These are phyloP conservation scores for Scutellaria baicalensis DNA, from an alignment of 257 asterid genomes.

Conservation along the genomic window DNA sequence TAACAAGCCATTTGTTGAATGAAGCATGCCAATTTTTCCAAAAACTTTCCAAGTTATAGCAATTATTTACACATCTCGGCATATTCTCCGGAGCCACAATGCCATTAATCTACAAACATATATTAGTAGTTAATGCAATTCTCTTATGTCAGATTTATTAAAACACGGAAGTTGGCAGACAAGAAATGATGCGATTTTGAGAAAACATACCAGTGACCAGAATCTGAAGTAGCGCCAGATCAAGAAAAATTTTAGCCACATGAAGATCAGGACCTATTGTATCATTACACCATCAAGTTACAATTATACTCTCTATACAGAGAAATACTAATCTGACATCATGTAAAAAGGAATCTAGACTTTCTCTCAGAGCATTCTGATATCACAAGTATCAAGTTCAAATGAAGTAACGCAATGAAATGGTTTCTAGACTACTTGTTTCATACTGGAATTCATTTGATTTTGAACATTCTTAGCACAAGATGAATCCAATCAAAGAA, in stretches of 20 bases:
- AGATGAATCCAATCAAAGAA: neutral
- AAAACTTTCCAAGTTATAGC: slow-evolving; percentile 85
- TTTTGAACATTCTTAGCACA: neutral
- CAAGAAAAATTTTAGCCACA: slow-evolving; percentile 96
- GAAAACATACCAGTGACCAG: slow-evolving; percentile 80
- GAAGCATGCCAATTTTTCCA: slow-evolving; percentile 99
- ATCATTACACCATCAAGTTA: slow-evolving; percentile 8
- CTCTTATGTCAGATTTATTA: slow-evolving; percentile 1
- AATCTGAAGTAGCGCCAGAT: slow-evolving; percentile 94
- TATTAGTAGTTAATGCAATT: slow-evolving; percentile 4
- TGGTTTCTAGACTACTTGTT: neutral
- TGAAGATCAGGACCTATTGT: slow-evolving; percentile 81
- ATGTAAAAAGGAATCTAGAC: neutral
- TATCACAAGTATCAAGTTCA: neutral
- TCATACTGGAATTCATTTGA: neutral
- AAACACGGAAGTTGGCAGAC: slow-evolving; percentile 1
- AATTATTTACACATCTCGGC: slow-evolving; percentile 92
- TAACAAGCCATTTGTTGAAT: slow-evolving; percentile 96
- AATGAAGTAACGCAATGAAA: neutral
- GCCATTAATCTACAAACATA: slow-evolving; percentile 70
- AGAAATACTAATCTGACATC: neutral
- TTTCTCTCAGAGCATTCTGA: neutral
- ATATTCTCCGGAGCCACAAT: slow-evolving; percentile 92
- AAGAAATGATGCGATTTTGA: neutral
- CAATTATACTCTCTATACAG: neutral